phyloP scores from a whole-genome alignment of 78 protist genomes.

The Neovahlkampfia damariscottae region DNA sequence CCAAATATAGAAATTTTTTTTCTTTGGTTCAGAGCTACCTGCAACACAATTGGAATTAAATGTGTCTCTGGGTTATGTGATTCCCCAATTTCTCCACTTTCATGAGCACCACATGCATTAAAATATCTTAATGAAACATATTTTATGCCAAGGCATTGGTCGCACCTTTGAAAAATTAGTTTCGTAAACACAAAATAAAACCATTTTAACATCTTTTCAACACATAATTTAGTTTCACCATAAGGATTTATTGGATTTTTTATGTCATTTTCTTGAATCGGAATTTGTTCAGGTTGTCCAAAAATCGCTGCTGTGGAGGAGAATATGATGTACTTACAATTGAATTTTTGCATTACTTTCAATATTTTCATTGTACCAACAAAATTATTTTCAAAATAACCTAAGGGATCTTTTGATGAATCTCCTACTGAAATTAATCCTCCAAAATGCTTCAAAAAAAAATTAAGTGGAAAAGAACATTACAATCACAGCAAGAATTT shows the following conservation, averaged over 20 bases:
- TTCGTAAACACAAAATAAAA: too few species aligned
- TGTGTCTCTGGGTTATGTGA: slow-evolving; percentile 77
- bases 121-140: slow-evolving; percentile 80
- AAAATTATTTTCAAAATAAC: slow-evolving; percentile 88
- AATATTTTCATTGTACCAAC: slow-evolving; percentile 61
- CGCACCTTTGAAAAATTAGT: slow-evolving; percentile 28
- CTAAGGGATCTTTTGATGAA: slow-evolving; percentile 82
- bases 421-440: slow-evolving; percentile 5
- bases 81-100: slow-evolving; percentile 89
- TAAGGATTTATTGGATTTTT: slow-evolving; percentile 60
- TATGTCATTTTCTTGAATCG: neutral
- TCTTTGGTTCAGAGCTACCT: slow-evolving; percentile 84
- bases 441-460: slow-evolving; percentile 6
- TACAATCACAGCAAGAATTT: slow-evolving; percentile 10
- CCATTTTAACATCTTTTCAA: slow-evolving; percentile 77
- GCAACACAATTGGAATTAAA: slow-evolving; percentile 82
- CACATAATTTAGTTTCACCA: slow-evolving; percentile 86
- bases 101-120: slow-evolving; percentile 97
- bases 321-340: slow-evolving; percentile 66
- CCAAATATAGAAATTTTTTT: slow-evolving; percentile 79
- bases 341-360: slow-evolving; percentile 47
- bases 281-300: slow-evolving; percentile 50
- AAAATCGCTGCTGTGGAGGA: slow-evolving; percentile 95
- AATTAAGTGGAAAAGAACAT: neutral
- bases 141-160: slow-evolving; percentile 23